Evolutionary conservation across 371 early-diverging fungal genomes (phyloP).

Genomic region (Zancudomyces culisetae): DNA sequence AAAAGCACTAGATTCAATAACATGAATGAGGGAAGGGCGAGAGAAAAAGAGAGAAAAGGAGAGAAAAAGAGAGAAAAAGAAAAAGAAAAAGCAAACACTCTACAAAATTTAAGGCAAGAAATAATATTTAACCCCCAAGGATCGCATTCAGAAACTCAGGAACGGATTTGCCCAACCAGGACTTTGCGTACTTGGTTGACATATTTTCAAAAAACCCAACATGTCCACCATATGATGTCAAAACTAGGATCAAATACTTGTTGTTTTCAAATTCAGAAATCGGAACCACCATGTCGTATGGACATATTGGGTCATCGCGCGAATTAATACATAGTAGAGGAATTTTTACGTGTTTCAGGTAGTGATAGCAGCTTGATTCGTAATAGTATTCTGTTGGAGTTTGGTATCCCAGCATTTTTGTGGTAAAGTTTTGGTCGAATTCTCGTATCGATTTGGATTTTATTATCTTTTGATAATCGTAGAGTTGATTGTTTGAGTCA

Average conservation of each 20-base stretch:
- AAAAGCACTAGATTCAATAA: no score
- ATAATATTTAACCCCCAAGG: no score
- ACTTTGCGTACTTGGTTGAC: conserved; percentile 13
- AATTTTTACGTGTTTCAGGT: conserved; percentile 46
- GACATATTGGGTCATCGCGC: conserved; percentile 81
- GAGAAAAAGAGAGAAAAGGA: no score
- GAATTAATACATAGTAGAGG: conserved; percentile 71
- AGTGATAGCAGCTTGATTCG: conserved; percentile 47
- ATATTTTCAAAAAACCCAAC: conserved; percentile 76
- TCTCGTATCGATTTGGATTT: conserved; percentile 36
- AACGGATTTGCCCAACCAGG: conserved; percentile 45
- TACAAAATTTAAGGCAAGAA: no score
- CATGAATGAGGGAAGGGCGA: no score
- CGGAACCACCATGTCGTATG: conserved; percentile 40
- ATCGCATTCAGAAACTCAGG: conserved; percentile 32
- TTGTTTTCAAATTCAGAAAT: conserved; percentile 45
- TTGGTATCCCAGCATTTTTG: conserved; percentile 44
- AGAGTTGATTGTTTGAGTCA: no score
- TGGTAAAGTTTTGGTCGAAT: conserved; percentile 63
- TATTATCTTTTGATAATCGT: conserved; percentile 7
- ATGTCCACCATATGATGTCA: conserved; percentile 79
- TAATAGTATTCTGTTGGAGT: conserved; percentile 73
- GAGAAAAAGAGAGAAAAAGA: no score
- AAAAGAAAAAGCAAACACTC: no score
- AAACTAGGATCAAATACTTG: conserved; percentile 69